Percentiles rank a stretch among this genome's conserved stretches.
phyloP scores from a whole-genome alignment of 345 rosid genomes.

The Boechera divaricarpa region DNA sequence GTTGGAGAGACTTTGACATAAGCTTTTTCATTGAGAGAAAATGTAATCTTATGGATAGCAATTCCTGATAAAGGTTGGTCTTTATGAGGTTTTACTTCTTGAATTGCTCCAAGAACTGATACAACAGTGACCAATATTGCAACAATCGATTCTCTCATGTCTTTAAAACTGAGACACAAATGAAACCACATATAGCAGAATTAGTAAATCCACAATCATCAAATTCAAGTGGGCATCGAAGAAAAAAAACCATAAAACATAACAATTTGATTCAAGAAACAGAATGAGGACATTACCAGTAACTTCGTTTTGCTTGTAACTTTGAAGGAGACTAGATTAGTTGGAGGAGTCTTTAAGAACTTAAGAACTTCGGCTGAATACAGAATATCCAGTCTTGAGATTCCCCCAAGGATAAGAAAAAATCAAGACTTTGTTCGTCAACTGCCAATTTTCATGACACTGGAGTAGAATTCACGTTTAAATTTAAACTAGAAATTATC shows the following conservation, averaged over 20 bases:
- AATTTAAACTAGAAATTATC: background rate
- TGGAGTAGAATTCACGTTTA: slow-evolving; percentile 4
- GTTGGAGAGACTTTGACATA: slow-evolving; percentile 59
- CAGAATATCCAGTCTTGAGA: slow-evolving; percentile 34
- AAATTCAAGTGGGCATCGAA: background rate
- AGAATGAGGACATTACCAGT: slow-evolving; percentile 7
- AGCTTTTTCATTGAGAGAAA: slow-evolving; percentile 50
- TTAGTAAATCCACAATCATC: background rate
- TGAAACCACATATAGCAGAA: slow-evolving; percentile 3
- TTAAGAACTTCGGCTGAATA: background rate
- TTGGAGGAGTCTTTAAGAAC: slow-evolving; percentile 2
- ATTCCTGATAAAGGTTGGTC: slow-evolving; percentile 65
- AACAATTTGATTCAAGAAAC: slow-evolving; percentile 2
- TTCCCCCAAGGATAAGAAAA: background rate
- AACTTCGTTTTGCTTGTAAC: background rate
- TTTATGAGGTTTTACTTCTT: slow-evolving; percentile 53
- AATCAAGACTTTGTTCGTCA: slow-evolving; percentile 2
- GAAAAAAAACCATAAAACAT: background rate
- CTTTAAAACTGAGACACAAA: slow-evolving; percentile 27
- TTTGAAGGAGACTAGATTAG: background rate
- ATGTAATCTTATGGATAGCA: slow-evolving; percentile 50
- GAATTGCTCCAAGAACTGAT: slow-evolving; percentile 52
- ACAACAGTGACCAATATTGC: slow-evolving; percentile 40
- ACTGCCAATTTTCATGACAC: background rate
- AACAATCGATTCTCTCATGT: slow-evolving; percentile 32